Evolutionary conservation across 495 filamentous ascomycete species (phyloP).

Genomic region (Amphirosellinia nigrospora): DNA sequence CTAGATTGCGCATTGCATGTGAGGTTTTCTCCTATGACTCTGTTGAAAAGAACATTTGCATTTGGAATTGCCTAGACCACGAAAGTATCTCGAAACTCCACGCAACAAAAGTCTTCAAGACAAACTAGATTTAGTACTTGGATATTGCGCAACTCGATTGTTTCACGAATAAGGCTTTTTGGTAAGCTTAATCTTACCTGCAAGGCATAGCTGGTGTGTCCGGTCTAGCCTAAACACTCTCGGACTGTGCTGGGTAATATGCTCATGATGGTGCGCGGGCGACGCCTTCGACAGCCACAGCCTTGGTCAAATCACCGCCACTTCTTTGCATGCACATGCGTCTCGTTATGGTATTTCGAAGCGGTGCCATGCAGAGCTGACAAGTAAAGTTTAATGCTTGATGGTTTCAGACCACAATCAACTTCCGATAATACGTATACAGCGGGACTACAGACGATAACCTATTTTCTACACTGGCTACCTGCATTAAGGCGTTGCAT

Average conservation of each 20-base stretch:
- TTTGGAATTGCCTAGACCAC: background rate
- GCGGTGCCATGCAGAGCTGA: background rate
- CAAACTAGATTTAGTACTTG: background rate
- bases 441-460: background rate
- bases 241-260: background rate
- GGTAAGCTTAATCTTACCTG: background rate
- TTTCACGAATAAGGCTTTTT: background rate
- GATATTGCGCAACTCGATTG: background rate
- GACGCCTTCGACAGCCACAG: background rate
- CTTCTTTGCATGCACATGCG: background rate
- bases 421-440: background rate
- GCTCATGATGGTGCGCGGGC: background rate
- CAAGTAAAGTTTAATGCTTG: background rate
- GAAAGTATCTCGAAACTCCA: background rate
- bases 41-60: background rate
- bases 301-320: background rate
- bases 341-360: background rate
- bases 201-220: background rate
- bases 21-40: background rate
- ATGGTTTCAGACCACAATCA: background rate
- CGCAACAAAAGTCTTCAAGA: background rate
- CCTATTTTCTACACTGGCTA: background rate
- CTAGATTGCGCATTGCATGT: background rate
- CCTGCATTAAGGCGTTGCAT: background rate
- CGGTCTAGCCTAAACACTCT: background rate